Base-by-base conservation (phyloP, 2,329 filamentous ascomycete species). In the Colletotrichum abscissum region DNA sequence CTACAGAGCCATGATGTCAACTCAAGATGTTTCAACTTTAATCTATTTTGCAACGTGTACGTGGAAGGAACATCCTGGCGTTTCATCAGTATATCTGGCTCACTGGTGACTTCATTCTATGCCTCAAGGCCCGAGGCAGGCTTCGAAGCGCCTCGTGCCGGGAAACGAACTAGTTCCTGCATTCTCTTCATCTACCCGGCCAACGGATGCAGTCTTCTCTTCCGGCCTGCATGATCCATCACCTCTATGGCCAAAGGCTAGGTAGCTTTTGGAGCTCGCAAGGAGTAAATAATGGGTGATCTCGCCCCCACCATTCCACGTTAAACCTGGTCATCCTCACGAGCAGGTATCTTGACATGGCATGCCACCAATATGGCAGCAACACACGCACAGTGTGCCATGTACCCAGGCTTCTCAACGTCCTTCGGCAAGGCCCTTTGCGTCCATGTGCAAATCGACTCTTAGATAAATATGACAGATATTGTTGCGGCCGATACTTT, bases 241-340 rank as follows among this genome's bases (percentile, higher is more conserved):
- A 28, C n/a, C 38, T 28, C 28, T 35, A 26, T 33, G 52, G 42
- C 49, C 38, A 24, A 14, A 55, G 24, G 59, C 66, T 58, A 64
- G 59, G 66, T 69, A 69, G 38, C 54, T 69, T 33, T 35, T 59
- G 59, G 67, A 57, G 26, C 46, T 54, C n/a, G 59, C 14, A 55
- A 16, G 24, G 46, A 26, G 30, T 38, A 56, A 54, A 26, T 59
- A 28, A 38, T 56, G 54, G 42, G 55, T 54, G 57, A 14, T 24
- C 38, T 69, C n/a, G 38, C 33, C 46, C 42, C 59, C 59, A 12
- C 22, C 22, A 24, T 22, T 55, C 24, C 46, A 38, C 26, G 35
- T 38, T 35, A 35, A n/a, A 9, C 49, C 35, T 28, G 46, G 54
- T 9, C 26, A 65, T 57, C 16, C 63, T 56, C 52, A 33, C 49